Percentiles rank a stretch among this genome's conserved stretches.
These are phyloP conservation scores for Trypethelium eluteriae DNA, from an alignment of 495 filamentous ascomycete genomes.

Conservation along the genomic window DNA sequence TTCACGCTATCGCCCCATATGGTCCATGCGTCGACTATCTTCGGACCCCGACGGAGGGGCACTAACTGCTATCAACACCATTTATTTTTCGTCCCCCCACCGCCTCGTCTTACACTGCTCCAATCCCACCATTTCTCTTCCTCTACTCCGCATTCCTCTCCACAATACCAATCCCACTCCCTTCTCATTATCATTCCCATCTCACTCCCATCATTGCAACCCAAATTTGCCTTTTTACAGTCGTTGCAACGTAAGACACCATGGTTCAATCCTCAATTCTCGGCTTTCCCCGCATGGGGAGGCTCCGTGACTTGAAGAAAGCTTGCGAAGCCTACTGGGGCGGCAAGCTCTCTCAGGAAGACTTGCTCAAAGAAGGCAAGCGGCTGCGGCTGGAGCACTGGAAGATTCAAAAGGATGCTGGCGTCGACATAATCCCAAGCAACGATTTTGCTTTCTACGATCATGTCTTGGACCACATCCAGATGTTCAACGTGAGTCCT, in stretches of 20 bases:
- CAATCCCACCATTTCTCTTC: not conserved
- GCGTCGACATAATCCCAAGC: conserved; percentile 93
- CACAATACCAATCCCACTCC: not conserved
- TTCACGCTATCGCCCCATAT: too few relatives aligned
- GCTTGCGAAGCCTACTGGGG: conserved; percentile 96
- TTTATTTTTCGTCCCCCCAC: not conserved
- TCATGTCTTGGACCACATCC: conserved; percentile 96
- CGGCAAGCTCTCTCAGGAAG: conserved; percentile 81
- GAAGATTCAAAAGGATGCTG: conserved; percentile 98
- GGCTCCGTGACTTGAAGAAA: conserved; percentile 98
- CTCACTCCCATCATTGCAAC: not conserved
- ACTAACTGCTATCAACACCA: too few relatives aligned
- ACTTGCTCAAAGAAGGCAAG: conserved; percentile 89
- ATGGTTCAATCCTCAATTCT: conserved; percentile 51
- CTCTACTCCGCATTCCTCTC: not conserved
- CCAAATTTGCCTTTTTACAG: not conserved
- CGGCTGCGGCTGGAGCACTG: conserved; percentile 91
- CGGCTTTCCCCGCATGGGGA: conserved; percentile 91
- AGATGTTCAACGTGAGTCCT: conserved; percentile 82
- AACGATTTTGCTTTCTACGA: conserved; percentile 99
- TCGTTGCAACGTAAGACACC: not conserved
- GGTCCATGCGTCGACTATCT: not conserved
- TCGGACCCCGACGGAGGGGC: not conserved
- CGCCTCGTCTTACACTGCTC: not conserved
- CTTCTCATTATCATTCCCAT: not conserved